Percentiles rank a stretch among this genome's conserved stretches.
Evolutionary conservation across 2,329 filamentous ascomycete genomes (phyloP).

Genomic region (Neopestalotiopsis clavispora): DNA sequence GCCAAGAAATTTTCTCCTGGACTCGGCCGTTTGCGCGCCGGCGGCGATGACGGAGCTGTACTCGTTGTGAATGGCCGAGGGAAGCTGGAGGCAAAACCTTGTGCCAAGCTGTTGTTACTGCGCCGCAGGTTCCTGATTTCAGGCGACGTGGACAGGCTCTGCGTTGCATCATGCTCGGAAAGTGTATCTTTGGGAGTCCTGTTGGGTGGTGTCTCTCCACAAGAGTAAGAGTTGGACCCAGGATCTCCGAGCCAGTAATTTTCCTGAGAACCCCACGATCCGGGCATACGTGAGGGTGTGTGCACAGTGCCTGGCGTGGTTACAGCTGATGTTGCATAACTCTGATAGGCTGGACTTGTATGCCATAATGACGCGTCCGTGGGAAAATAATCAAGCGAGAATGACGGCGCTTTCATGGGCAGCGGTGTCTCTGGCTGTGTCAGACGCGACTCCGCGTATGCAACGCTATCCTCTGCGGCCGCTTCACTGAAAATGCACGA

Average conservation of each 20-base stretch:
- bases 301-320: conserved; percentile 63
- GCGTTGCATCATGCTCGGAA: conserved; percentile 51
- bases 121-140: conserved; percentile 58
- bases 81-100: conserved; percentile 60
- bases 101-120: conserved; percentile 59
- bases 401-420: conserved; percentile 68
- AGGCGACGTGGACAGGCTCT: conserved; percentile 64
- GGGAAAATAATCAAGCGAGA: conserved; percentile 71
- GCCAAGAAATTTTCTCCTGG: conserved; percentile 65
- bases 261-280: conserved; percentile 63
- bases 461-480: conserved; percentile 57
- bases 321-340: conserved; percentile 57
- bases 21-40: conserved; percentile 59
- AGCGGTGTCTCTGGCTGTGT: conserved; percentile 66
- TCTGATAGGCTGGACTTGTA: conserved; percentile 49
- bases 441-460: conserved; percentile 61
- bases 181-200: conserved; percentile 50
- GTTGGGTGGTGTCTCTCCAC: conserved; percentile 64
- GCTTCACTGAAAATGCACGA: conserved; percentile 72
- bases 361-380: conserved; percentile 59
- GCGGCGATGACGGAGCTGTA: conserved; percentile 46
- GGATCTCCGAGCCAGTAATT: conserved; percentile 57
- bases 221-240: conserved; percentile 63
- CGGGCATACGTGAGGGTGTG: conserved; percentile 59
- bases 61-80: conserved; percentile 47